phyloP scores from a whole-genome alignment of 345 rosid genomes.

The Populus davidiana region DNA sequence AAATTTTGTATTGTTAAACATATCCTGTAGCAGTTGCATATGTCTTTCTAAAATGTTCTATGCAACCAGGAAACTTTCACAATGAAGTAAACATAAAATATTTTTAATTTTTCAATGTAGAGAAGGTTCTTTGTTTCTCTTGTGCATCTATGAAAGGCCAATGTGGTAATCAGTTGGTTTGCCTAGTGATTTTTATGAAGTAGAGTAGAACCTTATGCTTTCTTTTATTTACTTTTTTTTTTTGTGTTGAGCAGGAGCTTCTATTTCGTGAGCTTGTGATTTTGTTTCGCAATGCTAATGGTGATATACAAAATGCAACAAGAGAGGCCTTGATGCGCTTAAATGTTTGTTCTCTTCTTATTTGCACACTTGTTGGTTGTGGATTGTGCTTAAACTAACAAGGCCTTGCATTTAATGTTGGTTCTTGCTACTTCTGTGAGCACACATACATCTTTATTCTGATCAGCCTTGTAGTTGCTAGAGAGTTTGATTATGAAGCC shows the following conservation, averaged over 20 bases:
- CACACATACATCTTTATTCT: no score
- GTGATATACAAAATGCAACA: slow-evolving; percentile 60
- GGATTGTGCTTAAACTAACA: neutral
- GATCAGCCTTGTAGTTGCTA: no score
- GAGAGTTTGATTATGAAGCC: no score
- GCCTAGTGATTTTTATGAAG: neutral
- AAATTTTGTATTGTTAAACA: no score
- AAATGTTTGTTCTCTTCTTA: slow-evolving; percentile 47
- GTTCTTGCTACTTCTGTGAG: no score
- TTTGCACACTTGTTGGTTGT: slow-evolving; percentile 1
- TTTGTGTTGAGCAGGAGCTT: slow-evolving; percentile 50
- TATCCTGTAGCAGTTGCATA: no score
- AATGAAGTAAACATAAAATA: no score
- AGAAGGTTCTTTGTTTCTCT: neutral
- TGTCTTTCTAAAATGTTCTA: no score
- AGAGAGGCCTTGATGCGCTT: slow-evolving; percentile 70
- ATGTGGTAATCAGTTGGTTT: neutral
- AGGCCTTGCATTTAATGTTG: no score
- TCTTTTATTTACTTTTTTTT: neutral
- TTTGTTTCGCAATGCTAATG: slow-evolving; percentile 50
- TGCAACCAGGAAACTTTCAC: no score
- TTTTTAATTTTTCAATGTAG: neutral
- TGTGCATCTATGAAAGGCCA: neutral
- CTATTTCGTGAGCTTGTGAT: slow-evolving; percentile 58
- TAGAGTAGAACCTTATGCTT: neutral